These are phyloP conservation scores for Ephemerocybe angulata DNA, from an alignment of 768 basidiomycete genomes.

Conservation along the genomic window DNA sequence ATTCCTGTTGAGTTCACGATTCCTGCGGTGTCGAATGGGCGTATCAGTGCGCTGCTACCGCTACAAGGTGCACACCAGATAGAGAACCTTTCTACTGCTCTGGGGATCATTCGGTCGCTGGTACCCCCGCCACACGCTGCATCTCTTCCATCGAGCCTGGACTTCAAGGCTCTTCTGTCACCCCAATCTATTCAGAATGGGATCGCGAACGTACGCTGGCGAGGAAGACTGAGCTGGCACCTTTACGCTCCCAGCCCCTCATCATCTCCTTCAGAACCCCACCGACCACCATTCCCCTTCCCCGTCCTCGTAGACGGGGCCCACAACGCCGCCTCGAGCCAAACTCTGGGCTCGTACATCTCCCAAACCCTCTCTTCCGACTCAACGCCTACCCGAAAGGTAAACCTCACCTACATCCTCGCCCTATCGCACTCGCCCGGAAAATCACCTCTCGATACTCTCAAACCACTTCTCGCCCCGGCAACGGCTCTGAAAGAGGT, in stretches of 20 bases:
- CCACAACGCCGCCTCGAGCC: conserved; percentile 58
- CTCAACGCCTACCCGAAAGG: conserved; percentile 12
- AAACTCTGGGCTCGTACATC: conserved; percentile 3
- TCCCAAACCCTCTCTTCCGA: not conserved
- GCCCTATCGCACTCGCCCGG: conserved; percentile 84
- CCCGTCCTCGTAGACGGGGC: conserved; percentile 86
- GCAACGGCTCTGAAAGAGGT: conserved; percentile 25
- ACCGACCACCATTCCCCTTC: too few relatives aligned
- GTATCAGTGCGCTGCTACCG: conserved; percentile 51
- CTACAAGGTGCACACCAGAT: conserved; percentile 83
- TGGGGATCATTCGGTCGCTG: conserved; percentile 45
- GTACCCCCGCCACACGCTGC: conserved; percentile 44
- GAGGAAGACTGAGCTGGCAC: conserved; percentile 79
- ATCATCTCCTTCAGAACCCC: too few relatives aligned
- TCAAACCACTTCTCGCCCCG: conserved; percentile 58
- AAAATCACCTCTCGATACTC: conserved; percentile 71
- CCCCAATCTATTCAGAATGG: conserved; percentile 51
- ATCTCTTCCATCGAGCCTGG: conserved; percentile 20
- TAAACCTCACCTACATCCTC: conserved; percentile 67
- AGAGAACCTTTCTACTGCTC: conserved; percentile 73
- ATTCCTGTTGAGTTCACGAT: conserved; percentile 43
- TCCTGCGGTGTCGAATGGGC: conserved; percentile 36
- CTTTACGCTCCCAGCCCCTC: conserved; percentile 18
- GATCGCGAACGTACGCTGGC: conserved; percentile 64
- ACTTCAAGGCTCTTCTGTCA: conserved; percentile 38